Conservation (phyloP, 768 basidiomycete genomes). For the Mycena kentingensis region DNA sequence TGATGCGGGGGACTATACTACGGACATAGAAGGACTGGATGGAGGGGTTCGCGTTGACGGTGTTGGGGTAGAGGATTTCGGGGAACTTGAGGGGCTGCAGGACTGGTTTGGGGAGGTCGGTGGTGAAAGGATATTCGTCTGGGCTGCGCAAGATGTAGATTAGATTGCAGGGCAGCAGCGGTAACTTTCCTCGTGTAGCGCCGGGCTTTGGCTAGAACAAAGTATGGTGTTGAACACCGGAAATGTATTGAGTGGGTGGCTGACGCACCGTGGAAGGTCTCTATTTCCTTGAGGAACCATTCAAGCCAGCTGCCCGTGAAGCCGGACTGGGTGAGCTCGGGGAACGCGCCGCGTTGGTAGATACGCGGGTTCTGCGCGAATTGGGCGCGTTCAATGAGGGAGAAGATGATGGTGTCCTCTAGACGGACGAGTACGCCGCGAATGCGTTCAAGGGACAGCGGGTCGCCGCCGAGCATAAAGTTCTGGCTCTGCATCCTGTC, state of each 20-base stretch:
- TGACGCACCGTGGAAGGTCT: slow-evolving; percentile 86
- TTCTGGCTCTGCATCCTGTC: slow-evolving; percentile 61
- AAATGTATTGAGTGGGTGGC: slow-evolving; percentile 3
- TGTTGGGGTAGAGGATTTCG: slow-evolving; percentile 73
- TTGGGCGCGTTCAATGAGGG: slow-evolving; percentile 94
- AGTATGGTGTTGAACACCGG: slow-evolving; percentile 1
- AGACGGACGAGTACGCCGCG: slow-evolving; percentile 84
- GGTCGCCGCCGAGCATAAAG: slow-evolving; percentile 75
- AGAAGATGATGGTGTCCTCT: slow-evolving; percentile 99
- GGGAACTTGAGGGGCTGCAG: slow-evolving; percentile 76
- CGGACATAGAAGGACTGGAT: slow-evolving; percentile 90
- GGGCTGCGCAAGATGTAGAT: slow-evolving; percentile 56
- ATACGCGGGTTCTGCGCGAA: slow-evolving; percentile 92
- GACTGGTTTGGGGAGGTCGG: slow-evolving; percentile 78
- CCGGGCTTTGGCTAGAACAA: slow-evolving; percentile 78
- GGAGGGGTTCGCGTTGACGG: slow-evolving; percentile 81
- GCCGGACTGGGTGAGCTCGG: slow-evolving; percentile 70
- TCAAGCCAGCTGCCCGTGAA: slow-evolving; percentile 92
- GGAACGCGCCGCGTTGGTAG: slow-evolving; percentile 78
- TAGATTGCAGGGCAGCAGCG: neutral
- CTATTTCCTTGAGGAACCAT: slow-evolving; percentile 96
- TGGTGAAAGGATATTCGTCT: slow-evolving; percentile 96
- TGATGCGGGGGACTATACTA: slow-evolving; percentile 87
- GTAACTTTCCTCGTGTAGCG: slow-evolving; percentile 82
- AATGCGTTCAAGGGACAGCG: slow-evolving; percentile 87